Evolutionary conservation across 1,139 yeast genomes (phyloP).

Genomic region (Yamadazyma friedrichii): DNA sequence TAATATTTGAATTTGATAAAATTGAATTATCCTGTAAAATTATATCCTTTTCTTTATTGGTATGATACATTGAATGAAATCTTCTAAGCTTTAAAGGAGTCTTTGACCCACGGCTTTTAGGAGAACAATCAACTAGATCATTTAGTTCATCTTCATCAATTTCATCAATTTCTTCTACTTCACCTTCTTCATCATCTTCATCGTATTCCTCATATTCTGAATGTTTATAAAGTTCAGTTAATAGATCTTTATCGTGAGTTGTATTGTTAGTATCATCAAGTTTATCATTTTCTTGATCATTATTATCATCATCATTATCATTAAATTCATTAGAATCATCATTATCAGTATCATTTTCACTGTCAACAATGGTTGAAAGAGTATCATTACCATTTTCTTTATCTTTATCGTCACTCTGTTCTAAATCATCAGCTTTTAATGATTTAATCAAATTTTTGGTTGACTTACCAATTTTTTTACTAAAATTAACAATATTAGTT

Average conservation of each 20-base stretch:
- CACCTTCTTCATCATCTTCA: neutral
- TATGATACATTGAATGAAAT: slow-evolving; percentile 66
- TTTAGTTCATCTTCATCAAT: neutral
- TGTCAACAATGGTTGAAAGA: slow-evolving; percentile 15
- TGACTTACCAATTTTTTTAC: slow-evolving; percentile 16
- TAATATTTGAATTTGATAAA: slow-evolving; percentile 39
- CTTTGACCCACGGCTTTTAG: slow-evolving; percentile 2
- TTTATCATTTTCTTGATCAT: slow-evolving; percentile 1
- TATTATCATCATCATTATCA: slow-evolving; percentile 1
- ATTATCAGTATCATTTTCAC: slow-evolving; percentile 13
- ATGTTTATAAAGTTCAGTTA: slow-evolving; percentile 2
- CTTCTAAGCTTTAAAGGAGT: slow-evolving; percentile 45
- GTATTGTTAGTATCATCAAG: slow-evolving; percentile 11
- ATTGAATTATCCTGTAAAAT: slow-evolving; percentile 36
- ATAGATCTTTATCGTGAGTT: slow-evolving; percentile 11
- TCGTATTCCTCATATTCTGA: neutral
- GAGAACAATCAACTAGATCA: neutral
- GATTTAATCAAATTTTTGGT: slow-evolving; percentile 10
- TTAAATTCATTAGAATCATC: neutral
- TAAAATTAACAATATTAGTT: slow-evolving; percentile 20
- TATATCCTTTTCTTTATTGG: slow-evolving; percentile 35
- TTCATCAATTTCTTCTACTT: slow-evolving; percentile 1
- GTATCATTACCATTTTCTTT: slow-evolving; percentile 9
- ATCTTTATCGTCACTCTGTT: slow-evolving; percentile 13
- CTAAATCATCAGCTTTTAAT: slow-evolving; percentile 10